A percentile compares a stretch with the other conserved stretches of the same genome.
These are phyloP conservation scores for Diaporthe humulicola DNA, from an alignment of 2,329 filamentous ascomycete species.

Conservation along the genomic window DNA sequence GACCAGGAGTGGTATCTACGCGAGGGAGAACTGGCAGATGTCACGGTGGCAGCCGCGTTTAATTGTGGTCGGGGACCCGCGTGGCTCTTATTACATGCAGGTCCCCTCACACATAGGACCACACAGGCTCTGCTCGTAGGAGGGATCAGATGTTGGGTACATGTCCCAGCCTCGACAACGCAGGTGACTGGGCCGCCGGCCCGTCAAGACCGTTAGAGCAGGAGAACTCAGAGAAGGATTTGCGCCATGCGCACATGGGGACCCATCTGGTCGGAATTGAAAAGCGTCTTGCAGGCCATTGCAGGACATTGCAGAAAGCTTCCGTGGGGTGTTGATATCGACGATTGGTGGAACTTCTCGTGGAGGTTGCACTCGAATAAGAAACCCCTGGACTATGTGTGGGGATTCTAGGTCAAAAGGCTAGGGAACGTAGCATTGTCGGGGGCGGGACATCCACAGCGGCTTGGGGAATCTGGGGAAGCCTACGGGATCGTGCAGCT, in stretches of 20 bases:
- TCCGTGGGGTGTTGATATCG: not conserved
- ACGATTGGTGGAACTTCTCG: constrained; percentile 40
- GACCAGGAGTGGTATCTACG: not conserved
- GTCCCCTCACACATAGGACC: not conserved
- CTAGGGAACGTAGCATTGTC: not conserved
- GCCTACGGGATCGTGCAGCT: constrained; percentile 23
- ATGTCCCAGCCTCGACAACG: not conserved
- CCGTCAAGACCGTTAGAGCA: constrained; percentile 33
- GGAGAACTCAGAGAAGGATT: not conserved
- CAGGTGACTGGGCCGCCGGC: constrained; percentile 35
- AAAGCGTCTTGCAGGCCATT: not conserved
- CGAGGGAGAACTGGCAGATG: constrained; percentile 19
- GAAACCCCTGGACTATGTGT: constrained; percentile 26
- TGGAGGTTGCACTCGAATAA: not conserved
- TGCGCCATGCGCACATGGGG: constrained; percentile 11
- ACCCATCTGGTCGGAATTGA: not conserved
- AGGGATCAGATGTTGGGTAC: not conserved
- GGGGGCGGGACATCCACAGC: constrained; percentile 9
- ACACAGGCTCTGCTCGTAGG: not conserved
- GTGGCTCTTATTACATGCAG: constrained; percentile 32
- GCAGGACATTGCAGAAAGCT: constrained; percentile 3
- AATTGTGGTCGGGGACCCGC: constrained; percentile 2
- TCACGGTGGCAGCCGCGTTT: constrained; percentile 33
- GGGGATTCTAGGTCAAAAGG: constrained; percentile 18
- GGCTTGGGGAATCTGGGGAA: constrained; percentile 37